These are phyloP conservation scores for Pestalotiopsis sp. DNA, from an alignment of 2,329 filamentous ascomycete species.

Conservation along the genomic window DNA sequence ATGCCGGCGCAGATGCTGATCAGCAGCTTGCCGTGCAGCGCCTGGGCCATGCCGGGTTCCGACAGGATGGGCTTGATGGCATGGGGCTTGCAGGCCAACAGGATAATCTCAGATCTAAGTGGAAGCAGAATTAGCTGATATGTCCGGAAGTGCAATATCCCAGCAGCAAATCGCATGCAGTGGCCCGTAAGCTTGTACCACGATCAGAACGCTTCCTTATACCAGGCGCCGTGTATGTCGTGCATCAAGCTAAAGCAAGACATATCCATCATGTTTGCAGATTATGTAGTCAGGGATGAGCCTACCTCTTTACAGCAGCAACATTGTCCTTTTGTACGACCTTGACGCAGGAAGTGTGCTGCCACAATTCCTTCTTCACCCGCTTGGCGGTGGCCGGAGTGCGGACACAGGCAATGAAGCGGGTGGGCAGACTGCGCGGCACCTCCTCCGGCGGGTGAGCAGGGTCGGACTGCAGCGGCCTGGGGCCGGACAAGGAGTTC, in stretches of 20 bases:
- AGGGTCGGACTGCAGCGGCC: conserved; percentile 45
- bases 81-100: conserved; percentile 82
- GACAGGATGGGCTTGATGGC: conserved; percentile 71
- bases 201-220: background rate
- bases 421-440: conserved; percentile 65
- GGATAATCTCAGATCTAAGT: conserved; percentile 69
- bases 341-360: conserved; percentile 64
- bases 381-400: conserved; percentile 70
- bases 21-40: conserved; percentile 77
- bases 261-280: background rate
- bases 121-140: background rate
- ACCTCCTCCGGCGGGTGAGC: conserved; percentile 48
- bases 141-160: background rate
- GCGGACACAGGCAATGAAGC: conserved; percentile 82
- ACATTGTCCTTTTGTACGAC: conserved; percentile 76
- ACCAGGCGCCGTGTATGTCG: background rate
- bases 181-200: background rate
- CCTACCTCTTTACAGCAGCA: conserved; percentile 48
- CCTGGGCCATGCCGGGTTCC: conserved; percentile 69
- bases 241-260: background rate
- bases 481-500: conserved; percentile 50
- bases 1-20: conserved; percentile 83
- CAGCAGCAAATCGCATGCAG: background rate
- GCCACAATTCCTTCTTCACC: conserved; percentile 66
- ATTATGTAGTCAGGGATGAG: background rate